These are phyloP conservation scores for Paramecium octaurelia DNA, from an alignment of 73 alveolate genomes.

Conservation along the genomic window DNA sequence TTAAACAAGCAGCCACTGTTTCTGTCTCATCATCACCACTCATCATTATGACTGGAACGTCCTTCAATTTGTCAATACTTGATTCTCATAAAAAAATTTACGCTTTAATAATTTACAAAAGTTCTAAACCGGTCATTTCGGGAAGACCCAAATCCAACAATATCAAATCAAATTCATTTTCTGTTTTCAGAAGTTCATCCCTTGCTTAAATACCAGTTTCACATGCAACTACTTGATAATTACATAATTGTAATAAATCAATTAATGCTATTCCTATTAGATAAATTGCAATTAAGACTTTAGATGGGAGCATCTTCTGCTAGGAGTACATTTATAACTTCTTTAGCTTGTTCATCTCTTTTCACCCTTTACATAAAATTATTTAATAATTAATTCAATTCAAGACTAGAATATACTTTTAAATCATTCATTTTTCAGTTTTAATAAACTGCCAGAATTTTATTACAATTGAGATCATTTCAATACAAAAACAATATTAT, in stretches of 20 bases:
- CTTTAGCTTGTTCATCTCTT: neutral
- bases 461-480: neutral
- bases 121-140: conserved; percentile 86
- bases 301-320: conserved; percentile 89
- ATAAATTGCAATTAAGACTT: conserved; percentile 30
- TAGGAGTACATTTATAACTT: conserved; percentile 63
- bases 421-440: neutral
- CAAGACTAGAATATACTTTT: neutral
- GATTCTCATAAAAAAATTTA: neutral
- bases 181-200: conserved; percentile 66
- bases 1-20: conserved; percentile 68
- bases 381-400: neutral
- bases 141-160: conserved; percentile 84
- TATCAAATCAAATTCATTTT: conserved; percentile 73
- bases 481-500: neutral
- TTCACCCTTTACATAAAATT: neutral
- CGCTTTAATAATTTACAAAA: conserved; percentile 70
- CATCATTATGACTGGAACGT: conserved; percentile 86
- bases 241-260: conserved; percentile 76
- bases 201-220: conserved; percentile 80
- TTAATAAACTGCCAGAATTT: neutral
- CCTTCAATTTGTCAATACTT: conserved; percentile 54
- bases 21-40: conserved; percentile 75
- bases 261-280: conserved; percentile 70
- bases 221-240: conserved; percentile 70